Evolutionary conservation across 768 basidiomycete genomes (phyloP).

Genomic region (Suillus fuscotomentosus): DNA sequence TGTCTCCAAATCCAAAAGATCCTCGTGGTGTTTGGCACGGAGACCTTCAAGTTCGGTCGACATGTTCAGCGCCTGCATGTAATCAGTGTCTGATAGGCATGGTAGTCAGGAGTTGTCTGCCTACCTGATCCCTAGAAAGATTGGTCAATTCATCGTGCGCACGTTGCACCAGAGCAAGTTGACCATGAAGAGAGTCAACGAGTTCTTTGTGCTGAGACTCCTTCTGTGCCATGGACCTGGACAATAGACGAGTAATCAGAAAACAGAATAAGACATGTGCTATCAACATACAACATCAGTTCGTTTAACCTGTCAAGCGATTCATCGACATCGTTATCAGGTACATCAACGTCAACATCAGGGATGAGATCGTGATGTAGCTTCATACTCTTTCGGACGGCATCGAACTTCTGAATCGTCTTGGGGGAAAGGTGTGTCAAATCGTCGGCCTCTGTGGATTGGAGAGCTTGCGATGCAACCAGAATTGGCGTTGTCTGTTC

Average conservation of each 20-base stretch:
- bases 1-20: conserved; percentile 51
- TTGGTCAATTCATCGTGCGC: conserved; percentile 81
- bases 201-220: conserved; percentile 85
- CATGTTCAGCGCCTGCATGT: conserved; percentile 74
- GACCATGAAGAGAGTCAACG: conserved; percentile 67
- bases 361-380: conserved; percentile 40
- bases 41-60: conserved; percentile 81
- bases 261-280: conserved; percentile 4
- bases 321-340: conserved; percentile 55
- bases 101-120: conserved; percentile 7
- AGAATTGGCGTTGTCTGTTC: conserved; percentile 15
- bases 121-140: conserved; percentile 83
- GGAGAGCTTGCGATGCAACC: conserved; percentile 4
- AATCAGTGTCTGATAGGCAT: not conserved
- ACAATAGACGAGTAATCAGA: conserved; percentile 7
- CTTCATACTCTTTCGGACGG: conserved; percentile 67
- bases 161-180: conserved; percentile 67
- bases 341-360: conserved; percentile 22
- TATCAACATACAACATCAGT: conserved; percentile 76
- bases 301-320: conserved; percentile 82
- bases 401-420: conserved; percentile 72
- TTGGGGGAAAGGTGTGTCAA: conserved; percentile 58
- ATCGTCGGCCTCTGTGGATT: conserved; percentile 16
- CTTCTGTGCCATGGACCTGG: conserved; percentile 95
- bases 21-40: conserved; percentile 56